Evolutionary conservation across 495 filamentous ascomycete genomes (phyloP), one percentile per base, ranked within the genome.

Genomic region (Xylaria curta): DNA sequence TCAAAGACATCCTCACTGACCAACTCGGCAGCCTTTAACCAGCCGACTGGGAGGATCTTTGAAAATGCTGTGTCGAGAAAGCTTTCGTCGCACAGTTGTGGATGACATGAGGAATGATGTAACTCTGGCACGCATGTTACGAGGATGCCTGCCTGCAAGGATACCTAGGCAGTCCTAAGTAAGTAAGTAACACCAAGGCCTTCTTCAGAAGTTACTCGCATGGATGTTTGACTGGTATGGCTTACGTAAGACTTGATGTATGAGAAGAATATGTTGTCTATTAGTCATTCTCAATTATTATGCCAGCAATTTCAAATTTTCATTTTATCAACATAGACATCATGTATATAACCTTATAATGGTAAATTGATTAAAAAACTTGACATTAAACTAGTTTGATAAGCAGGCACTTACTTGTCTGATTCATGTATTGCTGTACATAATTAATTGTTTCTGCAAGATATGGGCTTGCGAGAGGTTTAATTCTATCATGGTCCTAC

Each of bases 1-100:
- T 67, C 17, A 67, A 26, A 5, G 64, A 49, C 64, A 67, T 67
- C 17, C 54, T 19, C 28, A 46, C 1, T 63, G 7, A 28, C 15
- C 40, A 31, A 44, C 19, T 1, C n/a, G 7, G 9, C 12, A 9
- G 19, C 15, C 4, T 38, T 24, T 12, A 9, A 38, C 10, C 13
- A 38, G n/a, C 33, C 40, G 36, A 28, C 21, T 36, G n/a, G 36
- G 26, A n/a, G 47, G n/a, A 38, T 38, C 47, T n/a, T n/a, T 21
- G 19, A n/a, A 51, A 21, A 51, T 51, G 21, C 47, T 51, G 8
- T 51, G 24, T 54, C 51, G 26, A 54, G 24, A 51, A 54, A 54
- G 21, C 51, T 54, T 53, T 53, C 21, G 49, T 53, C 21, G 21
- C 49, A 26, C 49, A 53, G 49, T 51, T 51, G n/a, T 53, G 24